These are phyloP conservation scores for Colletotrichum plurivorum DNA, from an alignment of 2,329 filamentous ascomycete species.

Conservation along the genomic window DNA sequence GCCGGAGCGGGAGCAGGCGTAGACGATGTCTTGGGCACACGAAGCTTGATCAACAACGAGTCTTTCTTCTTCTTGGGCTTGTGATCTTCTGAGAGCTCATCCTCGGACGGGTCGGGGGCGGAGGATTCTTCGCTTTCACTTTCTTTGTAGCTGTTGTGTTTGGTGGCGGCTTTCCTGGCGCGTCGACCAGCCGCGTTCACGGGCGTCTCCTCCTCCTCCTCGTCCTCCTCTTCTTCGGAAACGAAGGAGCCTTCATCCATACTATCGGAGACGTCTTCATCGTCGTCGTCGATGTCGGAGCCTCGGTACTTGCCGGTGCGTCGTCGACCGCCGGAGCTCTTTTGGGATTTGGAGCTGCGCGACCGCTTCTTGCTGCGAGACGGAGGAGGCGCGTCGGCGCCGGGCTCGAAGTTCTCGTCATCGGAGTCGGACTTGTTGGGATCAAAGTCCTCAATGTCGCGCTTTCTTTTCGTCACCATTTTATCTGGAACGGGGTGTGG, in stretches of 20 bases:
- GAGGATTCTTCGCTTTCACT: conserved; percentile 58
- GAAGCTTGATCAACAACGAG: conserved; percentile 60
- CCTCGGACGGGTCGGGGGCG: conserved; percentile 47
- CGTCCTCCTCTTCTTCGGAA: conserved; percentile 52
- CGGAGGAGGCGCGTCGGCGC: conserved; percentile 57
- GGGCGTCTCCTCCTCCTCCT: conserved; percentile 56
- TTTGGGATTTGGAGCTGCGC: conserved; percentile 49
- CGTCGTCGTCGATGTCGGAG: conserved; percentile 75
- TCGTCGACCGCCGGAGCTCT: conserved; percentile 54
- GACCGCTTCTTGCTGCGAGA: conserved; percentile 55
- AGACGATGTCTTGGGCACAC: conserved; percentile 49
- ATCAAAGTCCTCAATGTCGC: conserved; percentile 72
- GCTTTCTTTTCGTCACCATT: conserved; percentile 70
- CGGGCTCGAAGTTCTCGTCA: conserved; percentile 76
- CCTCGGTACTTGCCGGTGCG: conserved; percentile 65
- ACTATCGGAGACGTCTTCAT: conserved; percentile 69
- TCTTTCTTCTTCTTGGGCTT: conserved; percentile 49
- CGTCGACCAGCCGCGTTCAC: conserved; percentile 64
- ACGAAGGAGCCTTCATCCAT: conserved; percentile 65
- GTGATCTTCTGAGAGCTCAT: conserved; percentile 40
- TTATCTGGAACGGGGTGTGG: conserved; percentile 32
- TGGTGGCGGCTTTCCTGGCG: conserved; percentile 63
- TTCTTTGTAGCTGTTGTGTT: conserved; percentile 63
- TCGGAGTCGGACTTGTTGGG: conserved; percentile 77
- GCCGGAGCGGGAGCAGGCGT: conserved; percentile 42